Evolutionary conservation across 208 protist genomes (phyloP), one percentile per base, ranked within the genome.

Genomic region (Plasmodiophora brassicae): DNA sequence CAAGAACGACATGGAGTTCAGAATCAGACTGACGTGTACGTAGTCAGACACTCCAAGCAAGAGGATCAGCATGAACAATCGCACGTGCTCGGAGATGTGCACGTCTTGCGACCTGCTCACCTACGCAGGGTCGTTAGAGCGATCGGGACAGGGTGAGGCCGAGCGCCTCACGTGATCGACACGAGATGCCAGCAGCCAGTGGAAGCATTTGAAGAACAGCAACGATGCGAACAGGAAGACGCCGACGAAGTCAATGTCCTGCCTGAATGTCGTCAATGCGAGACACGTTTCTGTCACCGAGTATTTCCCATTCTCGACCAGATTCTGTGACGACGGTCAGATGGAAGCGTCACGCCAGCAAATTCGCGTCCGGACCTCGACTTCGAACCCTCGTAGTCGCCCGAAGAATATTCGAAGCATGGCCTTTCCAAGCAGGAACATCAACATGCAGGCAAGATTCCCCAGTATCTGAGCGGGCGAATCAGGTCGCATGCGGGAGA

Each of bases 181-280:
- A 53, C 71, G 71, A 36, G 41, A 65, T 53, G 32, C 14, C 25
- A 50, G 32, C 36, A 84, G 71, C 71, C 71, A 84, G 28, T 84
- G 71, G 71, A 84, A 84, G 32, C 32, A 65, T 25, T 84, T 84
- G 32, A 84, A 36, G 41, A 84, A 84, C 20, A 84, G 71, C 14
- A 84, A 25, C 71, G 41, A 84, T 50, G 22, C 41, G 28, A 84
- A 84, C 41, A 84, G 41, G 22, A 84, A 36, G 20, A 84, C 71
- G 22, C 32, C 41, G 32, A 36, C 20, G 41, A 84, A 65, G 25
- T 84, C 41, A 45, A 84, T 84, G 36, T 84, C 71, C 28, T 84
- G 36, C 20, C 71, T 14, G 71, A 84, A 84, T 84, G 71, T 84
- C 20, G 71, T 84, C 32, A 84, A 50, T 14, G 71, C 71, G 36